A percentile compares a stretch with the other conserved stretches of the same genome.
These are phyloP conservation scores for Paramecium octaurelia DNA, from an alignment of 73 alveolate species.

Conservation along the genomic window DNA sequence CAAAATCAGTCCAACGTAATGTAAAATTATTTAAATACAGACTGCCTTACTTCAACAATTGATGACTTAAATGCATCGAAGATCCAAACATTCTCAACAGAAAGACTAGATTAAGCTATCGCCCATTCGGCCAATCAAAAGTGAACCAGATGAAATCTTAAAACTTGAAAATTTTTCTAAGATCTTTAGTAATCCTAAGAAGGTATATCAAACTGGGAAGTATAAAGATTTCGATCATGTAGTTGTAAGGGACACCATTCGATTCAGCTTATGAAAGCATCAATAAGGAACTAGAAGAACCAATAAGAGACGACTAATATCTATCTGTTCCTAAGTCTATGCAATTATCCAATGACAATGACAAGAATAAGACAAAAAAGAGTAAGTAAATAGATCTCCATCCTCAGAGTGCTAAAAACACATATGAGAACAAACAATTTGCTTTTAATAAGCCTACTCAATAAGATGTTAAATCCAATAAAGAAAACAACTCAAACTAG, in stretches of 20 bases:
- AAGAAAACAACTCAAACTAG: background rate
- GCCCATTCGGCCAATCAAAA: background rate
- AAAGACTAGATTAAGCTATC: background rate
- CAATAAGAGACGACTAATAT: background rate
- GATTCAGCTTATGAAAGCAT: background rate
- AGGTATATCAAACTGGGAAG: background rate
- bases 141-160: background rate
- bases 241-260: slow-evolving; percentile 19
- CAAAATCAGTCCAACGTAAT: background rate
- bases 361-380: background rate
- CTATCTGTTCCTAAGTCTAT: background rate
- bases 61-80: background rate
- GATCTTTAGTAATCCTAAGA: background rate
- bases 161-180: background rate
- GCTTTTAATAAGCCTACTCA: background rate
- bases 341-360: background rate
- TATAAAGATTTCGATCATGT: background rate
- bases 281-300: background rate
- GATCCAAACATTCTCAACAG: background rate
- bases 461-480: background rate
- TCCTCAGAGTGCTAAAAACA: background rate
- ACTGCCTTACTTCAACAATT: background rate
- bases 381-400: background rate
- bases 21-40: background rate
- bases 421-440: background rate